A percentile compares a stretch with the other conserved stretches of the same genome.
Evolutionary conservation across 2,329 filamentous ascomycete genomes (phyloP).

Genomic region (Fusarium heterosporum): DNA sequence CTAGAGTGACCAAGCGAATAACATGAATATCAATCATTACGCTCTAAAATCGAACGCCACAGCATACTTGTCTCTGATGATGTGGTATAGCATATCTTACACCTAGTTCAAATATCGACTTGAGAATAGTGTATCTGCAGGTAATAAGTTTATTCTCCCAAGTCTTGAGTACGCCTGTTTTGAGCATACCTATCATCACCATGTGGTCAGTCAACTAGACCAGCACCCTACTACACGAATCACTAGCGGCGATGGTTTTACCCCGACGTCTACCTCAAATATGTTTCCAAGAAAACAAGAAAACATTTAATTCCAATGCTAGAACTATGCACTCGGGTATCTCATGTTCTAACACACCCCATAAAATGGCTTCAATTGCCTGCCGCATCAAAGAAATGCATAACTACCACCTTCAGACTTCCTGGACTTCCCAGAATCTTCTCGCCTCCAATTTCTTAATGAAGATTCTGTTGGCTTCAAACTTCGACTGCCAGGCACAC

Average conservation of each 20-base stretch:
- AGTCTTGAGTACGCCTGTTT: too few species aligned
- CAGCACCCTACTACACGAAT: background rate
- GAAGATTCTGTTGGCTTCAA: slow-evolving; percentile 22
- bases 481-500: slow-evolving; percentile 23
- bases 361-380: background rate
- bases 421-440: slow-evolving; percentile 27
- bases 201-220: background rate
- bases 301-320: slow-evolving; percentile 1
- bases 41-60: background rate
- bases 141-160: too few species aligned
- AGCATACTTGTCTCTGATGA: background rate
- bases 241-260: background rate
- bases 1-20: too few species aligned
- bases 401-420: slow-evolving; percentile 43
- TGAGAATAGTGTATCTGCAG: background rate
- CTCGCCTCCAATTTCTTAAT: slow-evolving; percentile 33
- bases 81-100: background rate
- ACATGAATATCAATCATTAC: background rate
- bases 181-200: too few species aligned
- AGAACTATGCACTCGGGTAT: slow-evolving; percentile 26
- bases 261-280: background rate
- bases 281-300: background rate
- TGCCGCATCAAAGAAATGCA: slow-evolving; percentile 40
- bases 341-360: slow-evolving; percentile 3
- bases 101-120: background rate